Evolutionary conservation across 495 filamentous ascomycete species (phyloP).

Genomic region (Margaritispora aquatica): DNA sequence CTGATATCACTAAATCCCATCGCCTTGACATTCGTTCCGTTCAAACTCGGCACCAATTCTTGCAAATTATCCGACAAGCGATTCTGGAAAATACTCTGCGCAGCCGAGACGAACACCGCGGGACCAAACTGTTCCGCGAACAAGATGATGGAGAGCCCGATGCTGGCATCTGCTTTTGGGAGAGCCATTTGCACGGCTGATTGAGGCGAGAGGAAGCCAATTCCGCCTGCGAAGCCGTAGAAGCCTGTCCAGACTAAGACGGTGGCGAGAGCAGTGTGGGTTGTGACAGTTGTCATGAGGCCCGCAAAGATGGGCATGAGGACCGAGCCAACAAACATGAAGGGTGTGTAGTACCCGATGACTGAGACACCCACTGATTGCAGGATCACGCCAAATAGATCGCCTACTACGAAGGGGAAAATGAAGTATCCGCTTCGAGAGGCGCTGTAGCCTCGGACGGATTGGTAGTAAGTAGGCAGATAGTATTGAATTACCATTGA

Average conservation of each 20-base stretch:
- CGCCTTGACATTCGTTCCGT: background rate
- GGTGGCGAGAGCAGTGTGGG: constrained; percentile 38
- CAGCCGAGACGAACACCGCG: constrained; percentile 55
- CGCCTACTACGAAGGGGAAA: constrained; percentile 36
- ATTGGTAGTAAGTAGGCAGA: constrained; percentile 49
- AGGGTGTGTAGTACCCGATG: constrained; percentile 24
- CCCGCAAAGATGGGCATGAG: constrained; percentile 48
- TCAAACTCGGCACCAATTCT: background rate
- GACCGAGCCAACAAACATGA: constrained; percentile 24
- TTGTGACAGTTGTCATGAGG: constrained; percentile 53
- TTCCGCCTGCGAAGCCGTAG: constrained; percentile 59
- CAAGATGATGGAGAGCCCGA: constrained; percentile 52
- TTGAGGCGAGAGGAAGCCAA: constrained; percentile 58
- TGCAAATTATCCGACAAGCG: constrained; percentile 26
- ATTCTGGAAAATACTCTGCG: constrained; percentile 54
- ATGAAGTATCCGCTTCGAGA: constrained; percentile 77
- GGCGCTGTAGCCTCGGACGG: constrained; percentile 49
- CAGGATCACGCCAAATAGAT: constrained; percentile 25
- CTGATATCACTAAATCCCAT: constrained; percentile 52
- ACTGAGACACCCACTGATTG: constrained; percentile 25
- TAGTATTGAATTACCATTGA: constrained; percentile 66
- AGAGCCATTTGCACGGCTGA: constrained; percentile 53
- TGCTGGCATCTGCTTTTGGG: constrained; percentile 41
- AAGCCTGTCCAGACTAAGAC: constrained; percentile 67
- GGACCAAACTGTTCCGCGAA: constrained; percentile 54